Conservation (phyloP, 257 asterid species). For the Cinchona pubescens region DNA sequence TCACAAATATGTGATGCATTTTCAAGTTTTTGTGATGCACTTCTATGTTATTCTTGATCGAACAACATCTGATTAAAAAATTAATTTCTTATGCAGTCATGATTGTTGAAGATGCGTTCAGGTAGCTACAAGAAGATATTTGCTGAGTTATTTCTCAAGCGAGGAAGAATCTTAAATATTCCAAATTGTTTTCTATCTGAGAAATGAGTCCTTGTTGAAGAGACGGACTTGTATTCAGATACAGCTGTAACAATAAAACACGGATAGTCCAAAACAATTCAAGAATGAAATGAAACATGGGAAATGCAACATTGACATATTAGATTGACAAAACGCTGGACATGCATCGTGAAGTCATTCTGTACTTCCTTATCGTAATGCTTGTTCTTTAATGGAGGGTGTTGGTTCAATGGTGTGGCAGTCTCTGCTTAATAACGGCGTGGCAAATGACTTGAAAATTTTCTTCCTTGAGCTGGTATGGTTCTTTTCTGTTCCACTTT, state of each 20-base stretch:
- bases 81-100: background rate
- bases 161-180: background rate
- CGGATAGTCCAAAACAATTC: background rate
- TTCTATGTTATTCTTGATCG: background rate
- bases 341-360: slow-evolving; percentile 9
- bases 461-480: slow-evolving; percentile 27
- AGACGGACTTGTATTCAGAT: background rate
- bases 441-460: slow-evolving; percentile 38
- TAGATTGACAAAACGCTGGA: slow-evolving; percentile 3
- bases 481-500: slow-evolving; percentile 30
- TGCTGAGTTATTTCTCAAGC: background rate
- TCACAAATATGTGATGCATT: background rate
- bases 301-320: background rate
- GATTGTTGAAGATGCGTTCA: background rate
- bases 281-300: background rate
- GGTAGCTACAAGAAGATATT: background rate
- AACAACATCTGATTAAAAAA: background rate
- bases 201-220: slow-evolving; percentile 4
- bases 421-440: slow-evolving; percentile 50
- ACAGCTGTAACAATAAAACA: background rate
- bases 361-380: slow-evolving; percentile 21
- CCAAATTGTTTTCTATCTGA: background rate
- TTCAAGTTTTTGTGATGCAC: background rate
- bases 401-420: slow-evolving; percentile 37
- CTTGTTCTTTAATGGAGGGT: slow-evolving; percentile 21